These are phyloP conservation scores for Sporothrix humicola DNA, from an alignment of 2,329 filamentous ascomycete species.

Conservation along the genomic window DNA sequence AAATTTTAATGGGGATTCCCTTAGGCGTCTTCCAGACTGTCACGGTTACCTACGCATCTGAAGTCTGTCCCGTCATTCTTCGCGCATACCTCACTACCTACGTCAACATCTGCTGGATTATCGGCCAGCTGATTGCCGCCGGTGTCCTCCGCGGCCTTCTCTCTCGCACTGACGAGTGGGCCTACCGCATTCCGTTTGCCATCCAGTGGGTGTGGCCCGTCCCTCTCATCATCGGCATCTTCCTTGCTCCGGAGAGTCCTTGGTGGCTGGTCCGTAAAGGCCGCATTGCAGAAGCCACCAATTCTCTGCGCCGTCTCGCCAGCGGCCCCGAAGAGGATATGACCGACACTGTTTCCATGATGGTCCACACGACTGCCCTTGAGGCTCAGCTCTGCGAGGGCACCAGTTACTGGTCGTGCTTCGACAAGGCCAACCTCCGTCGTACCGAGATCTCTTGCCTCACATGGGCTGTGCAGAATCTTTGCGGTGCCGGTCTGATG, in stretches of 20 bases:
- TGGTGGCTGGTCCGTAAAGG: slow-evolving; percentile 48
- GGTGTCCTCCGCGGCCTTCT: slow-evolving; percentile 32
- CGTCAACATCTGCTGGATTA: slow-evolving; percentile 38
- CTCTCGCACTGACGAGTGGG: slow-evolving; percentile 34
- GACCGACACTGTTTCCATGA: slow-evolving; percentile 53
- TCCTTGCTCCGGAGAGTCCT: slow-evolving; percentile 35
- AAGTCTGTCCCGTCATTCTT: slow-evolving; percentile 34
- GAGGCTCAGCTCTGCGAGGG: slow-evolving; percentile 58
- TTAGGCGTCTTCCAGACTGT: slow-evolving; percentile 36
- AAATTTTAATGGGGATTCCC: slow-evolving; percentile 19
- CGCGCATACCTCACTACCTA: slow-evolving; percentile 35
- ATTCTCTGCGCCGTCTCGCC: slow-evolving; percentile 50
- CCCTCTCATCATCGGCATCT: slow-evolving; percentile 26
- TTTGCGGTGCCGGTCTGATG: slow-evolving; percentile 53
- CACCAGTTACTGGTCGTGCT: slow-evolving; percentile 58
- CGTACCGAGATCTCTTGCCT: slow-evolving; percentile 59
- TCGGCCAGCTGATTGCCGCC: slow-evolving; percentile 34
- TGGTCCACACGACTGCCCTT: slow-evolving; percentile 62
- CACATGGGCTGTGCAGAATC: slow-evolving; percentile 45
- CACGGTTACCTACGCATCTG: slow-evolving; percentile 34
- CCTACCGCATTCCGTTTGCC: slow-evolving; percentile 34
- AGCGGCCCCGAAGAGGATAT: slow-evolving; percentile 31
- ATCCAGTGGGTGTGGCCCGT: slow-evolving; percentile 33
- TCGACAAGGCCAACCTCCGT: slow-evolving; percentile 55
- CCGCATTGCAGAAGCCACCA: slow-evolving; percentile 49